Percentiles rank a stretch among this genome's conserved stretches.
phyloP scores from a whole-genome alignment of 306 rosid genomes.

The Acmispon strigosus region DNA sequence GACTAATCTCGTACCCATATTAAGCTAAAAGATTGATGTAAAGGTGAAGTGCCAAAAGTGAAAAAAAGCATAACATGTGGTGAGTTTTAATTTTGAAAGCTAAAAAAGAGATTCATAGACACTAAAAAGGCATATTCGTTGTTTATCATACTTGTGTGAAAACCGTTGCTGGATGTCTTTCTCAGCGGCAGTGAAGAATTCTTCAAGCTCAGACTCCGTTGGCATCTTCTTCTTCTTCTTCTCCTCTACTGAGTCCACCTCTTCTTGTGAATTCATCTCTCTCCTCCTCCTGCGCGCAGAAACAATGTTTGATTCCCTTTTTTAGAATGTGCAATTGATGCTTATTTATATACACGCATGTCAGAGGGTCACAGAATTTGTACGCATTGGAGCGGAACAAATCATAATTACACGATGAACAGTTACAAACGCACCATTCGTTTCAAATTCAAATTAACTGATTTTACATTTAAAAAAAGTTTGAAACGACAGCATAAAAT shows the following conservation, averaged over 20 bases:
- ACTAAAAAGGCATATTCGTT: too few species aligned
- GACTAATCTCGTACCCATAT: too few species aligned
- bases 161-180: constrained; percentile 52
- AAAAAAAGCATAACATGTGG: too few species aligned
- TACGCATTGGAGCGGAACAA: not conserved
- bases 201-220: constrained; percentile 54
- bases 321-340: not conserved
- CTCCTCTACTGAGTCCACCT: constrained; percentile 25
- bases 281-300: constrained; percentile 50
- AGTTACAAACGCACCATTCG: not conserved
- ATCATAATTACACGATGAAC: not conserved
- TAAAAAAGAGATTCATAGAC: too few species aligned
- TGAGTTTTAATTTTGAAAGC: too few species aligned
- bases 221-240: constrained; percentile 42
- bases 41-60: too few species aligned
- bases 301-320: not conserved
- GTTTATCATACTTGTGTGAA: constrained; percentile 41
- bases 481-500: not conserved
- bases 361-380: constrained; percentile 11
- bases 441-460: constrained; percentile 24
- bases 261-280: constrained; percentile 36
- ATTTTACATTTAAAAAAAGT: not conserved
- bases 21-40: too few species aligned
- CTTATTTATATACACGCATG: not conserved
- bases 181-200: constrained; percentile 69